Percentiles rank a stretch among this genome's conserved stretches.
These are phyloP conservation scores for Lentinula novae-zelandiae DNA, from an alignment of 1,284 basidiomycete genomes.

Conservation along the genomic window DNA sequence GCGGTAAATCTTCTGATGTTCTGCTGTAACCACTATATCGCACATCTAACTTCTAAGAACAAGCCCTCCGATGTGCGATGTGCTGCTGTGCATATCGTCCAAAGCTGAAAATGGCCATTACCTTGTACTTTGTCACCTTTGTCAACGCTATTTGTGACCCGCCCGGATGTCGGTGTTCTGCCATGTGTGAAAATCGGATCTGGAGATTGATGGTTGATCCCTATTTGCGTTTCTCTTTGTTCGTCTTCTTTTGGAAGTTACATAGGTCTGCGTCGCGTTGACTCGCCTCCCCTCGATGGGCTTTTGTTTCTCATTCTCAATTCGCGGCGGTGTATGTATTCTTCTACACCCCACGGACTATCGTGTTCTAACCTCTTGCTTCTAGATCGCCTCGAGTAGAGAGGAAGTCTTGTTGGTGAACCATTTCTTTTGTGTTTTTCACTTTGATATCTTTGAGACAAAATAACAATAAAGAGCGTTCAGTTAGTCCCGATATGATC, in stretches of 20 bases:
- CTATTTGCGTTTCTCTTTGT: conserved; percentile 22
- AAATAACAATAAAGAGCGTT: conserved; percentile 7
- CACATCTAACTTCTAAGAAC: background rate
- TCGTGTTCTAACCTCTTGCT: conserved; percentile 2
- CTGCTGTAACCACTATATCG: too few relatives aligned
- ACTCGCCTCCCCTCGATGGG: conserved; percentile 24
- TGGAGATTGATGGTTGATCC: conserved; percentile 20
- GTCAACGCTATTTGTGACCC: background rate
- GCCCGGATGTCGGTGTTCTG: background rate
- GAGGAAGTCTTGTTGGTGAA: background rate
- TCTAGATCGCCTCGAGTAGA: background rate
- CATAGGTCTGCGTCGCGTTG: conserved; percentile 12
- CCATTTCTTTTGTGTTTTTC: background rate
- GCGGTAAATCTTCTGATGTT: too few relatives aligned
- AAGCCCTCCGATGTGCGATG: background rate
- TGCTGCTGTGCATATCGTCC: background rate
- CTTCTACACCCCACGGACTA: background rate
- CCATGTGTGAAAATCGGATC: conserved; percentile 15
- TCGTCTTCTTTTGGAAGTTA: conserved; percentile 23
- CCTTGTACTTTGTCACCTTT: conserved; percentile 4
- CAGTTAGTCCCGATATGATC: conserved; percentile 3
- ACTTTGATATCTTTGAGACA: background rate
- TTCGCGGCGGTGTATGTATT: background rate
- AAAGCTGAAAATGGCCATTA: conserved; percentile 12
- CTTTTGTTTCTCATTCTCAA: background rate